Base-by-base conservation (phyloP, 768 basidiomycete species). In the Tulasnella sp. region DNA sequence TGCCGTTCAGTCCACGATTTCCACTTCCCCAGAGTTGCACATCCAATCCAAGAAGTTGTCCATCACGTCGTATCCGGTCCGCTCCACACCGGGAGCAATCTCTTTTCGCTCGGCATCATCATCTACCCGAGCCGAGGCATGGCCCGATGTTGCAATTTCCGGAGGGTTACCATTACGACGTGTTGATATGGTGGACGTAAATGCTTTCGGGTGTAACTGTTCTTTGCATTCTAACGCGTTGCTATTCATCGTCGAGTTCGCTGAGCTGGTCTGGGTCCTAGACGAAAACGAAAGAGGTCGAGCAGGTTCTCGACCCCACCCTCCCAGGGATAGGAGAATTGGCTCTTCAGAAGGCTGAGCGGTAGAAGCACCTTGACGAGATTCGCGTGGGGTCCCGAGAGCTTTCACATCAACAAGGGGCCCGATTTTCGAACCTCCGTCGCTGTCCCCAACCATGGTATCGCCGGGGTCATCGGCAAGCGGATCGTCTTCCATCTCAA, bases 1-100 rank as follows among this genome's bases (percentile, higher is more conserved):
- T 13, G 11, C 9, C 4, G 16, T 35, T 67, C 16, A 74, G 46
- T 74, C 75, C 23, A 76, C 51, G 13, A 76, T 67, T 29, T 76
- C 75, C 23, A 76, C 75, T 6, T 76, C 48, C 37, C 75, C 75
- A 32, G 75, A 76, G n/a, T 76, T 76, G 16, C 67, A 61, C 75
- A 76, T 70, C 75, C 75, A 76, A 18, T 76, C 75, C 20, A 76
- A 67, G 37, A 76, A 76, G 35, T 61, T 57, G 75, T 67, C 75
- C 23, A 61, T n/a, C 46, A 55, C 42, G 20, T 76, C 75, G 75
- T 39, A 32, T 67, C 37, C 29, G 29, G 55, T 35, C 20, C 55
- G 55, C 67, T 67, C 35, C 32, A 67, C 57, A 32, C 51, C 26
- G 13, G 75, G 32, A 57, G 67, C 42, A 18, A 76, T 44, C 55